Evolutionary conservation across 257 asterid genomes (phyloP), one percentile per base, ranked within the genome.

Genomic region (Cordia subcordata): DNA sequence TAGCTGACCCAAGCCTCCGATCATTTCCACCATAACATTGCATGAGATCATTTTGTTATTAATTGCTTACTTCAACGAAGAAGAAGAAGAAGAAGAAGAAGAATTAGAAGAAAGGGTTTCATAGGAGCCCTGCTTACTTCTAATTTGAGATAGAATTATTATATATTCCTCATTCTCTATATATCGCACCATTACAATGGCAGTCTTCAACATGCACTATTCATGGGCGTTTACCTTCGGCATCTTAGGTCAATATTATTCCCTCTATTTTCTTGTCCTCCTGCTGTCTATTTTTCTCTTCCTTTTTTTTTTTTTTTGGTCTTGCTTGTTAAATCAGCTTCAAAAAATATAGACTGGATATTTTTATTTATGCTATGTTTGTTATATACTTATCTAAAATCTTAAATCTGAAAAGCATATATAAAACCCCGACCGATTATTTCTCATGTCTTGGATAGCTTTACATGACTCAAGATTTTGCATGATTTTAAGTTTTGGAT

Each of bases 141-240:
- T 15, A 16, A 20, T 10, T 14, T 0, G 9, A 19, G 12, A 23
- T 10, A 18, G 45, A n/a, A n/a, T n/a, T n/a, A n/a, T n/a, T n/a
- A n/a, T n/a, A n/a, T n/a, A n/a, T n/a, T n/a, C n/a, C n/a, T n/a
- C n/a, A n/a, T n/a, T n/a, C n/a, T n/a, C n/a, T n/a, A n/a, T n/a
- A n/a, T n/a, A 10, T 47, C 22, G 11, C 5, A 27, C 50, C 16
- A 11, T 0, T 57, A 19, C 11, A 37, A 76, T 78, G 83, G 69
- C 71, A 11, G 9, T 64, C 1, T 64, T 70, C 40, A 58, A 67
- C 8, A 45, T 45, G 51, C 66, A 65, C 58, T 50, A 62, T 32
- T 77, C 66, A 19, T 61, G 45, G 76, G 57, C 44, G 20, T 53
- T 74, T 10, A 68, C 66, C 47, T 74, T 78, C 35, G 83, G 83